phyloP scores from a whole-genome alignment of 805 yeast species.

The Phaffomyces opuntiae region DNA sequence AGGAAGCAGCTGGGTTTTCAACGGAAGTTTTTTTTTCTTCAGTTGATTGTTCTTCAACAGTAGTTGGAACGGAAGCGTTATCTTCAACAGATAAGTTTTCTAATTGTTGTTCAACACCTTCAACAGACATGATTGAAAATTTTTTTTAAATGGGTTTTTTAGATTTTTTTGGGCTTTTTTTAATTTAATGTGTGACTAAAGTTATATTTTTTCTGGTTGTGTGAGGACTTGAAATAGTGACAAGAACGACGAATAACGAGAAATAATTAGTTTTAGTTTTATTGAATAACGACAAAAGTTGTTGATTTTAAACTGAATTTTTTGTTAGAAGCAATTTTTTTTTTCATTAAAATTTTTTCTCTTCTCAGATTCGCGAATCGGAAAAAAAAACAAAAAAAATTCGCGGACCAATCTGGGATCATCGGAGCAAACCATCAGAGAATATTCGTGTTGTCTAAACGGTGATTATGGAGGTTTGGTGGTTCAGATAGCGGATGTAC shows the following conservation, averaged over 20 bases:
- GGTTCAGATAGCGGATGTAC: too few species aligned
- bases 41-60: conserved; percentile 28
- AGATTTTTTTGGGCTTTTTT: conserved; percentile 19
- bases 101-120: conserved; percentile 37
- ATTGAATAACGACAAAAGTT: conserved; percentile 3
- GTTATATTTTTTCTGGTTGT: too few species aligned
- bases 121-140: conserved; percentile 30
- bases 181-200: neutral
- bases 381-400: neutral
- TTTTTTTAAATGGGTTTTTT: conserved; percentile 1
- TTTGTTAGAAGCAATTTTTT: neutral
- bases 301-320: neutral
- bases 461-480: too few species aligned
- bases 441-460: too few species aligned
- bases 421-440: too few species aligned
- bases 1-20: conserved; percentile 67
- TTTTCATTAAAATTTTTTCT: neutral
- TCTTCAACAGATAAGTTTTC: conserved; percentile 40
- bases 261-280: too few species aligned
- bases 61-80: conserved; percentile 24
- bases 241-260: neutral
- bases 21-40: conserved; percentile 30
- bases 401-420: neutral
- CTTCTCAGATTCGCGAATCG: neutral
- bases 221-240: too few species aligned